A percentile compares a stretch with the other conserved stretches of the same genome.
Evolutionary conservation across 2,329 filamentous ascomycete species (phyloP).

Genomic region (Talaromyces verruculosus): DNA sequence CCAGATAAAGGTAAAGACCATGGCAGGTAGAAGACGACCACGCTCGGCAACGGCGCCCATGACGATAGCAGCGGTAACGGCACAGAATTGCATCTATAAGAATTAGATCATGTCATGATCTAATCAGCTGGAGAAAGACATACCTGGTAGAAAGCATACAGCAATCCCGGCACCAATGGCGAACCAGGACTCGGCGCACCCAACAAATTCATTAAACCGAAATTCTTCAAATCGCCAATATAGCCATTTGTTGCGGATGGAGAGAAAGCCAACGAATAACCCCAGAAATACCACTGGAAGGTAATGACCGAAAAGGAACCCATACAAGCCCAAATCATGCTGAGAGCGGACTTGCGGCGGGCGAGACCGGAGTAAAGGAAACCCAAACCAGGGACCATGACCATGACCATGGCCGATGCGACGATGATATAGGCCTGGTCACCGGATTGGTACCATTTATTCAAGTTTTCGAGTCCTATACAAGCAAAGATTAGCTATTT

Average conservation of each 20-base stretch:
- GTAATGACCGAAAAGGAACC: conserved; percentile 85
- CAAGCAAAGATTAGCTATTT: background rate
- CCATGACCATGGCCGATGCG: conserved; percentile 84
- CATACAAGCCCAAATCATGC: conserved; percentile 97
- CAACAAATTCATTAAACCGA: conserved; percentile 82
- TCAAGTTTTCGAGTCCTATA: conserved; percentile 77
- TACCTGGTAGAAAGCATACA: conserved; percentile 94
- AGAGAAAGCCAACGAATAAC: conserved; percentile 92
- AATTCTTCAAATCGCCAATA: conserved; percentile 87
- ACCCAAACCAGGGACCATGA: conserved; percentile 95
- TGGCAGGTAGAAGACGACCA: conserved; percentile 84
- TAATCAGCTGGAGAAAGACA: background rate
- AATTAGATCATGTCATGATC: background rate
- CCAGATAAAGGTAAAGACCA: conserved; percentile 97
- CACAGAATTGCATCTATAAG: conserved; percentile 89
- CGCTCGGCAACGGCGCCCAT: conserved; percentile 92
- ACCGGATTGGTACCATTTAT: conserved; percentile 91
- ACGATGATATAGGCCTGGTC: conserved; percentile 94
- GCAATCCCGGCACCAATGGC: conserved; percentile 80
- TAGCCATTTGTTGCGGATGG: conserved; percentile 77
- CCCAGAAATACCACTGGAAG: conserved; percentile 99
- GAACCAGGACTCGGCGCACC: conserved; percentile 84
- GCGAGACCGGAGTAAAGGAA: conserved; percentile 97
- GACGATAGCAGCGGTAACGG: conserved; percentile 85
- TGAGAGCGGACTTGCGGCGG: conserved; percentile 94